Evolutionary conservation across 306 rosid genomes (phyloP).

Genomic region (Oxytropis ochrocephala): DNA sequence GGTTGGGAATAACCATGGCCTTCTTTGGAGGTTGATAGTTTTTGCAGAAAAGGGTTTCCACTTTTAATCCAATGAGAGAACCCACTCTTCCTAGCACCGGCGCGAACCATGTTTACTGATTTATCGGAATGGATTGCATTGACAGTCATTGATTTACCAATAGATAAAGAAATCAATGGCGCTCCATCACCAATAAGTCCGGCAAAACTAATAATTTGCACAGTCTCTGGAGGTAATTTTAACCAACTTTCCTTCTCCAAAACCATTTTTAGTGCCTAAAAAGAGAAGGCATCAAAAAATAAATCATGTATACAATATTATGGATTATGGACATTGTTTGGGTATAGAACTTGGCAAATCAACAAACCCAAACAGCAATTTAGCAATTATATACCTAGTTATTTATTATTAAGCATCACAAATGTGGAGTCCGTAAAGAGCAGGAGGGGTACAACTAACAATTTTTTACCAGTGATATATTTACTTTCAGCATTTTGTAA

Average conservation of each 20-base stretch:
- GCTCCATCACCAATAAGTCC: constrained; percentile 98
- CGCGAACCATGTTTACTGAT: constrained; percentile 38
- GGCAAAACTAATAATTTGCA: constrained; percentile 83
- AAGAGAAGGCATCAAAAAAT: constrained; percentile 17
- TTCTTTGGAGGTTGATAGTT: constrained; percentile 47
- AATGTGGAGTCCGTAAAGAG: not conserved
- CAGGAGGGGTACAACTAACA: not conserved
- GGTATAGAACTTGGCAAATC: constrained; percentile 9
- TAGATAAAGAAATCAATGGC: constrained; percentile 63
- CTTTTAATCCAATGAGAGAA: constrained; percentile 67
- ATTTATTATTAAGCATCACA: constrained; percentile 1
- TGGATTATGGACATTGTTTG: not conserved
- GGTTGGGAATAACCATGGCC: constrained; percentile 36
- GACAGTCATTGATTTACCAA: constrained; percentile 35
- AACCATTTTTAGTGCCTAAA: constrained; percentile 93
- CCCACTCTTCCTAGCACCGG: constrained; percentile 50
- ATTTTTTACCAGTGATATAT: not conserved
- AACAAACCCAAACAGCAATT: constrained; percentile 16
- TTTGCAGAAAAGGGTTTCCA: constrained; percentile 82
- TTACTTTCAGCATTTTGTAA: constrained; percentile 5
- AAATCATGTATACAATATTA: constrained; percentile 5
- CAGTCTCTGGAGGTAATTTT: constrained; percentile 68
- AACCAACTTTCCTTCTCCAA: constrained; percentile 89
- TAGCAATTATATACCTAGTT: constrained; percentile 9
- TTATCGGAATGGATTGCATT: constrained; percentile 41